These are phyloP conservation scores for Citrullus colocynthis DNA, from an alignment of 306 rosid genomes.

Conservation along the genomic window DNA sequence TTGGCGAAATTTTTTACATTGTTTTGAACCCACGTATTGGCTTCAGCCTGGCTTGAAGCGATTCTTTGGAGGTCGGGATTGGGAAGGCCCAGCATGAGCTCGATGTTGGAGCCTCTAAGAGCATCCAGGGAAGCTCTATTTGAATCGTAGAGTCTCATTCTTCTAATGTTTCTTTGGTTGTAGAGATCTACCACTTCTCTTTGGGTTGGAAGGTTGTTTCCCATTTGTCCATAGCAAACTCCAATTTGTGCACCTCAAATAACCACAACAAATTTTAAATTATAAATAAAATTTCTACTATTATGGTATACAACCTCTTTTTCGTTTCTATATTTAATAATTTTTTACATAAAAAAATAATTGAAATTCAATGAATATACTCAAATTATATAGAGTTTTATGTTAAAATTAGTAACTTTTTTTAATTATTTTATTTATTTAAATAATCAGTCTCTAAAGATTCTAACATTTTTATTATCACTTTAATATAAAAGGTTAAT, in stretches of 20 bases:
- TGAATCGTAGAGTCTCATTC: conserved; percentile 32
- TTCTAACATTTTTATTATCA: no score
- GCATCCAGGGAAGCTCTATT: conserved; percentile 24
- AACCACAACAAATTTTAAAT: background rate
- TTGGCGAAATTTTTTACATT: background rate
- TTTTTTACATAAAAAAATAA: no score
- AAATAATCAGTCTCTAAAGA: no score
- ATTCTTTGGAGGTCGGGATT: conserved; percentile 6
- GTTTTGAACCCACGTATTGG: conserved; percentile 14
- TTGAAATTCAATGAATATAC: no score
- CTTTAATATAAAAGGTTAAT: no score
- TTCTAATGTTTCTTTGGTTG: conserved; percentile 18
- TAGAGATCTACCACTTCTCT: conserved; percentile 24
- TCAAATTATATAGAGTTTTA: no score
- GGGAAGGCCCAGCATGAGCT: conserved; percentile 13
- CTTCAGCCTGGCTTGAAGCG: conserved; percentile 4
- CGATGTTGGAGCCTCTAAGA: conserved; percentile 33
- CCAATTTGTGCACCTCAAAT: conserved; percentile 33
- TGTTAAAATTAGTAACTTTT: no score
- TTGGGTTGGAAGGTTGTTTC: conserved; percentile 22
- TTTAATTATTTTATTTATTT: no score
- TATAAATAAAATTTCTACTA: no score
- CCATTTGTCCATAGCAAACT: conserved; percentile 40
- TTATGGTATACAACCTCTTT: no score
- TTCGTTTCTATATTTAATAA: no score